Evolutionary conservation across 257 asterid species (phyloP).

Genomic region (Ilex aquifolium): DNA sequence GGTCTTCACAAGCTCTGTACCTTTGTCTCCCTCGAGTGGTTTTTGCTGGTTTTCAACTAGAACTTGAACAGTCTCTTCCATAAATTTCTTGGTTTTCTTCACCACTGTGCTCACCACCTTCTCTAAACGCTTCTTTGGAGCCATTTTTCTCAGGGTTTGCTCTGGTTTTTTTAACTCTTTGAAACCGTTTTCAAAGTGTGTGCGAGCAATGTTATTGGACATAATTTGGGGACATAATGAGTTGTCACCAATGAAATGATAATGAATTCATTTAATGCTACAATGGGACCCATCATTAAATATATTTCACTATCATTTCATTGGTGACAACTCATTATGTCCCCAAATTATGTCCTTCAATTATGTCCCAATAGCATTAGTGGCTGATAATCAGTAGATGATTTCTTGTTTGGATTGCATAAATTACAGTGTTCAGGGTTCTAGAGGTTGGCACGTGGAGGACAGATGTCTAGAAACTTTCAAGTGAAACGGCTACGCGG

Average conservation of each 20-base stretch:
- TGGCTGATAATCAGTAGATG: neutral
- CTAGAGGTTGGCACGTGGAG: slow-evolving; percentile 28
- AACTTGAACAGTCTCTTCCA: slow-evolving; percentile 53
- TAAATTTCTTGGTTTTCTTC: slow-evolving; percentile 39
- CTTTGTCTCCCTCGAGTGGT: slow-evolving; percentile 5
- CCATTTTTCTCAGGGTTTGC: slow-evolving; percentile 22
- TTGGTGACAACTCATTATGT: too few relatives aligned
- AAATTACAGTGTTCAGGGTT: slow-evolving; percentile 10
- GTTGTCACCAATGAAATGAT: neutral
- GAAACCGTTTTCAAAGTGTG: neutral
- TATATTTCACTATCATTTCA: too few relatives aligned
- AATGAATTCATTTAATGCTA: too few relatives aligned
- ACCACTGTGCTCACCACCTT: slow-evolving; percentile 36
- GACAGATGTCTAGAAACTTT: slow-evolving; percentile 30
- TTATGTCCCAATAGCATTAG: too few relatives aligned
- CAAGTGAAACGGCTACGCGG: slow-evolving; percentile 41
- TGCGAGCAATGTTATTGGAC: too few relatives aligned
- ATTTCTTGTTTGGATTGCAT: neutral
- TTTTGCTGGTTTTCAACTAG: slow-evolving; percentile 22
- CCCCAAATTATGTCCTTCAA: too few relatives aligned
- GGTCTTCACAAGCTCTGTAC: neutral
- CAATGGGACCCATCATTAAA: too few relatives aligned
- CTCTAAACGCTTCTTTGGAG: slow-evolving; percentile 49
- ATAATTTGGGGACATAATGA: neutral
- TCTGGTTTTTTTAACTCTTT: neutral